A percentile compares a stretch with the other conserved stretches of the same genome.
These are phyloP conservation scores for Orbilia brochopaga DNA, from an alignment of 2,329 filamentous ascomycete species.

Conservation along the genomic window DNA sequence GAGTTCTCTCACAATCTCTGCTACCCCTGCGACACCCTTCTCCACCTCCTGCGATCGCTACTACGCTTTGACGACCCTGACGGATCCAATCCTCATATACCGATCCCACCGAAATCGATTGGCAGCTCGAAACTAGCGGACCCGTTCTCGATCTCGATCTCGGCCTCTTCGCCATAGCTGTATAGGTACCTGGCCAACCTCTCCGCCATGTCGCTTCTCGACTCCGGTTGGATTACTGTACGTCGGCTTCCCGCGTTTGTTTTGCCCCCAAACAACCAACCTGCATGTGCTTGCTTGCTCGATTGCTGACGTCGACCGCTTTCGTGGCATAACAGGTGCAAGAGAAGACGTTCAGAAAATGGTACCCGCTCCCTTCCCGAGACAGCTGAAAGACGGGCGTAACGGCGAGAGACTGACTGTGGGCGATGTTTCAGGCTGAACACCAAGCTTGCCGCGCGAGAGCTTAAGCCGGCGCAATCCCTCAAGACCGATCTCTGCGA, in stretches of 20 bases:
- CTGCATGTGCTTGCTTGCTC: slow-evolving; percentile 5
- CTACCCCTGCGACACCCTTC: slow-evolving; percentile 26
- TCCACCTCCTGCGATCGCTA: slow-evolving; percentile 41
- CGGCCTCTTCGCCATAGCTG: not conserved
- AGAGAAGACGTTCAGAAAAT: slow-evolving; percentile 99
- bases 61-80: not conserved
- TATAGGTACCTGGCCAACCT: not conserved
- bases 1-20: slow-evolving; percentile 7
- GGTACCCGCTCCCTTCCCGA: slow-evolving; percentile 62
- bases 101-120: not conserved
- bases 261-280: slow-evolving; percentile 11
- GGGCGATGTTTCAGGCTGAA: slow-evolving; percentile 75
- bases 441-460: slow-evolving; percentile 82
- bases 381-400: slow-evolving; percentile 13
- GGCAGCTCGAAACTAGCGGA: not conserved
- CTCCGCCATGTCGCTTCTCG: slow-evolving; percentile 38
- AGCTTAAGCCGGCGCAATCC: slow-evolving; percentile 79
- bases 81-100: slow-evolving; percentile 1
- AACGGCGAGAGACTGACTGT: slow-evolving; percentile 2
- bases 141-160: not conserved
- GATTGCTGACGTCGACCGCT: slow-evolving; percentile 61
- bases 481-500: slow-evolving; percentile 89
- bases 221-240: slow-evolving; percentile 42
- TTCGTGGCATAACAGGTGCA: slow-evolving; percentile 73
- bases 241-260: slow-evolving; percentile 31